A percentile compares a stretch with the other conserved stretches of the same genome.
These are phyloP conservation scores for Epicoccum sorghinum DNA, from an alignment of 2,329 filamentous ascomycete genomes.

Conservation along the genomic window DNA sequence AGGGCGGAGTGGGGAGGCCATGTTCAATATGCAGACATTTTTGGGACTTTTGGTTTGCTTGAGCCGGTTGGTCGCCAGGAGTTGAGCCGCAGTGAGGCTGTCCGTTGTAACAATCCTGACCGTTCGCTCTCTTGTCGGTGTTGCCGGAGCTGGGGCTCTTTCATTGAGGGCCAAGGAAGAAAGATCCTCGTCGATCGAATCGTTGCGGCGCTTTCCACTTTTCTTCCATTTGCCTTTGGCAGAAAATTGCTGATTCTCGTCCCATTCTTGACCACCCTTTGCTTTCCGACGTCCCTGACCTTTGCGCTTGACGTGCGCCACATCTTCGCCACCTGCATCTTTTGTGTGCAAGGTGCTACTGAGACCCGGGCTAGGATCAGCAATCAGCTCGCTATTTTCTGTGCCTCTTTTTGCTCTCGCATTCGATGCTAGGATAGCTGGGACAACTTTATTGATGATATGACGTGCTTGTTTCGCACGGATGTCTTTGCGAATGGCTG, in stretches of 20 bases:
- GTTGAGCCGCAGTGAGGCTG: conserved; percentile 60
- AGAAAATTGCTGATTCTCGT: not conserved
- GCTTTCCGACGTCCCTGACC: conserved; percentile 40
- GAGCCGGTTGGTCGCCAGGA: conserved; percentile 32
- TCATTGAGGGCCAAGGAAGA: conserved; percentile 19
- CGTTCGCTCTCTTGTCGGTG: conserved; percentile 26
- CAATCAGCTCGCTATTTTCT: conserved; percentile 58
- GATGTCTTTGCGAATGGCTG: conserved; percentile 44
- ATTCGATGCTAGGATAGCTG: conserved; percentile 60
- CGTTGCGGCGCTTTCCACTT: conserved; percentile 17
- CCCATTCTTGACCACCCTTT: conserved; percentile 14
- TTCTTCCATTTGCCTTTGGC: conserved; percentile 3
- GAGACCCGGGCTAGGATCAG: conserved; percentile 41
- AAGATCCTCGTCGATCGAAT: conserved; percentile 19
- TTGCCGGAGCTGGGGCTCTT: not conserved
- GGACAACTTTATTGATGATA: conserved; percentile 66
- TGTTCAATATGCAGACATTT: conserved; percentile 64
- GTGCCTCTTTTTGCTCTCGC: conserved; percentile 62
- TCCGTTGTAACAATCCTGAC: conserved; percentile 59
- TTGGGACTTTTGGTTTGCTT: conserved; percentile 27
- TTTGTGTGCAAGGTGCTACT: not conserved
- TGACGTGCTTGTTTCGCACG: conserved; percentile 62
- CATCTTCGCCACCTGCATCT: conserved; percentile 12
- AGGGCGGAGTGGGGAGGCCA: conserved; percentile 66
- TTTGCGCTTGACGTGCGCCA: conserved; percentile 41